Percentiles rank a stretch among this genome's conserved stretches.
Evolutionary conservation across 169 alveolate genomes (phyloP).

Genomic region (Cryptosporidium bovis): DNA sequence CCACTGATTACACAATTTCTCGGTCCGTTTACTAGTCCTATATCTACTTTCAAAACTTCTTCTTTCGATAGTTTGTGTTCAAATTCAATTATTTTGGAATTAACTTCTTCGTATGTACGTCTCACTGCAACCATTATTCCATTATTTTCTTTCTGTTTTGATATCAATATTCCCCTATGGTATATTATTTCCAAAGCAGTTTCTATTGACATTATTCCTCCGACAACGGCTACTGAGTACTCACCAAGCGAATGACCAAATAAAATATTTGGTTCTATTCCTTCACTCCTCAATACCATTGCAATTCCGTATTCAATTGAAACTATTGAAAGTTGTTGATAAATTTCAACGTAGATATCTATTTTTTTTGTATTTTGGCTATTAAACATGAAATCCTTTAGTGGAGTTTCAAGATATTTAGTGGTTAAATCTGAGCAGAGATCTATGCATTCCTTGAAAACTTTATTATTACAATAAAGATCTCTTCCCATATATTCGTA

Average conservation of each 20-base stretch:
- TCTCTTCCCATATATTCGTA: slow-evolving; percentile 78
- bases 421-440: slow-evolving; percentile 53
- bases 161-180: slow-evolving; percentile 71
- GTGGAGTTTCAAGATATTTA: slow-evolving; percentile 5
- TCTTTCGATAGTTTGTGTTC: not conserved
- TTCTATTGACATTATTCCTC: slow-evolving; percentile 76
- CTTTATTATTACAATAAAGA: slow-evolving; percentile 69
- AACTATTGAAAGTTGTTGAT: slow-evolving; percentile 62
- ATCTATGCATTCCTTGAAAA: slow-evolving; percentile 74
- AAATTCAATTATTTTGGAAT: slow-evolving; percentile 22
- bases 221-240: slow-evolving; percentile 78
- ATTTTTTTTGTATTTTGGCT: not conserved
- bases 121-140: slow-evolving; percentile 79
- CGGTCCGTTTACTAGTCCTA: slow-evolving; percentile 78
- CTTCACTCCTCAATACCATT: slow-evolving; percentile 13
- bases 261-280: slow-evolving; percentile 75
- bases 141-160: slow-evolving; percentile 3
- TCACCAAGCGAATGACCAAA: slow-evolving; percentile 82
- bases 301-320: slow-evolving; percentile 54
- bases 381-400: slow-evolving; percentile 12
- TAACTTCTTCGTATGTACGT: slow-evolving; percentile 70
- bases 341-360: slow-evolving; percentile 30
- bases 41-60: slow-evolving; percentile 4
- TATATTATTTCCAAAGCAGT: slow-evolving; percentile 71
- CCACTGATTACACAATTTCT: slow-evolving; percentile 82